Evolutionary conservation across 345 rosid species (phyloP).

Genomic region (Microthlaspi erraticum): DNA sequence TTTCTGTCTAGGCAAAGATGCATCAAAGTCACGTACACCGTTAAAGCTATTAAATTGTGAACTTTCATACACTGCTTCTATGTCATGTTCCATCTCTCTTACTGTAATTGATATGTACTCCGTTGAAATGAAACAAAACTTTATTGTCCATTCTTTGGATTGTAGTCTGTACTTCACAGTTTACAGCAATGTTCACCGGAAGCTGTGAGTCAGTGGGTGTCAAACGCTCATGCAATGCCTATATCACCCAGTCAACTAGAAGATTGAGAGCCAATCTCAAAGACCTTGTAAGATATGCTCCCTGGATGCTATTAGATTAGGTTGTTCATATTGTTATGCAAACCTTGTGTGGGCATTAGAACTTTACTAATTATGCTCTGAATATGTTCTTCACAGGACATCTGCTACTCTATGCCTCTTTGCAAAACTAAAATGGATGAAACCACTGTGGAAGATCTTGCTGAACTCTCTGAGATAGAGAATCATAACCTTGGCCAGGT

Average conservation of each 20-base stretch:
- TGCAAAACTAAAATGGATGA: slow-evolving; percentile 85
- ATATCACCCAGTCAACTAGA: slow-evolving; percentile 85
- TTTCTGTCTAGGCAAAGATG: slow-evolving; percentile 14
- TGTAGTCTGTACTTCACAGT: slow-evolving; percentile 86
- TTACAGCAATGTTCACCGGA: slow-evolving; percentile 82
- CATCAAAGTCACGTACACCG: slow-evolving; percentile 14
- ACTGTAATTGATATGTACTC: neutral
- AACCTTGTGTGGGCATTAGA: slow-evolving; percentile 12
- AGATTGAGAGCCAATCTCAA: slow-evolving; percentile 75
- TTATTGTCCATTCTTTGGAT: slow-evolving; percentile 20
- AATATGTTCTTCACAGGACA: slow-evolving; percentile 58
- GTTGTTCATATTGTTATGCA: slow-evolving; percentile 6
- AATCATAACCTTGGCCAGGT: slow-evolving; percentile 97
- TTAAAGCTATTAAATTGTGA: slow-evolving; percentile 22
- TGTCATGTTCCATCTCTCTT: slow-evolving; percentile 20
- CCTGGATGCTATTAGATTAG: slow-evolving; percentile 1
- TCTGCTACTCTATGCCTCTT: slow-evolving; percentile 91
- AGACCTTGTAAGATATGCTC: slow-evolving; percentile 75
- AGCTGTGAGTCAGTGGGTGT: slow-evolving; percentile 51
- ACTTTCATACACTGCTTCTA: slow-evolving; percentile 26
- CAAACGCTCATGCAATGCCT: slow-evolving; percentile 65
- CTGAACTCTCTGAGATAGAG: slow-evolving; percentile 94
- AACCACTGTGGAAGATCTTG: slow-evolving; percentile 76
- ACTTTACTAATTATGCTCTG: slow-evolving; percentile 18
- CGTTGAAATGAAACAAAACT: slow-evolving; percentile 1